Conservation (phyloP, 164 flowering plant species). For the Berberis vulgaris region DNA sequence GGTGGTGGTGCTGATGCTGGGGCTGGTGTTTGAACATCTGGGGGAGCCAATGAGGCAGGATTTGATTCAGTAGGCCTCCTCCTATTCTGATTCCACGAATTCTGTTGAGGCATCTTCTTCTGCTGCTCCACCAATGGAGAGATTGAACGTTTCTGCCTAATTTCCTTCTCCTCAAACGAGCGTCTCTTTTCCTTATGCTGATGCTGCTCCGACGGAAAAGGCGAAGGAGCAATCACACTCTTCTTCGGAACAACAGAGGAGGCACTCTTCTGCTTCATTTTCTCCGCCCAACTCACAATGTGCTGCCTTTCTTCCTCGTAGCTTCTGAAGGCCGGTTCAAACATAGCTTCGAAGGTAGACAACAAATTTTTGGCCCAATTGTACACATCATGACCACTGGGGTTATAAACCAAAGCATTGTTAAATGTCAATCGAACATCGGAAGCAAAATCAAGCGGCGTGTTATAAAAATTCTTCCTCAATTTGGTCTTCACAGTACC, state of each 20-base stretch:
- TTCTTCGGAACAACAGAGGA: too few species aligned
- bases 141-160: neutral
- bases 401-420: constrained; percentile 76
- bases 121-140: neutral
- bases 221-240: too few species aligned
- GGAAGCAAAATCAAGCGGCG: constrained; percentile 55
- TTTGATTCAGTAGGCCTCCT: neutral
- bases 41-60: neutral
- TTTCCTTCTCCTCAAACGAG: neutral
- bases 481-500: constrained; percentile 68
- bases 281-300: constrained; percentile 1
- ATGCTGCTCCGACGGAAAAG: neutral
- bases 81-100: too few species aligned
- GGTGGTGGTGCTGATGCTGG: neutral
- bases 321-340: constrained; percentile 13
- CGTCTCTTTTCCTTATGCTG: neutral
- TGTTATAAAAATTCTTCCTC: constrained; percentile 27
- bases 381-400: constrained; percentile 61
- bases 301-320: constrained; percentile 9
- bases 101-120: neutral
- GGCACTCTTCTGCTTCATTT: constrained; percentile 13
- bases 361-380: constrained; percentile 41
- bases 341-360: constrained; percentile 22
- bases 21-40: constrained; percentile 16
- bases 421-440: constrained; percentile 75